These are phyloP conservation scores for Kockiozyma suomiensis DNA, from an alignment of 805 yeast genomes.

Conservation along the genomic window DNA sequence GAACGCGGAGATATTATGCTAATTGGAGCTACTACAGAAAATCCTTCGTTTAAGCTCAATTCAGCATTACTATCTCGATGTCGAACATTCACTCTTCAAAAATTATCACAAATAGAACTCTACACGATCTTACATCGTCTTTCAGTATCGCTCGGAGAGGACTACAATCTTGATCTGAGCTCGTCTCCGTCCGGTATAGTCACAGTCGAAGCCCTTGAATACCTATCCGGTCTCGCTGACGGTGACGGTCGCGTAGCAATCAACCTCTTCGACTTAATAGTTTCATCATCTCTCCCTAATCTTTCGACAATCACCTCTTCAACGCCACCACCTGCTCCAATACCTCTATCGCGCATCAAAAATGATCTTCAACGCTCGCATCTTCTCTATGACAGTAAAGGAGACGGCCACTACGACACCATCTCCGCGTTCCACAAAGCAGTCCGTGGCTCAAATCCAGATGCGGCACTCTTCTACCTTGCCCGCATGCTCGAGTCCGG, in stretches of 20 bases:
- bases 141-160: conserved; percentile 10
- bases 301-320: conserved; percentile 34
- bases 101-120: conserved; percentile 55
- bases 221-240: conserved; percentile 70
- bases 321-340: conserved; percentile 35
- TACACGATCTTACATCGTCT: conserved; percentile 56
- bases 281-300: conserved; percentile 34
- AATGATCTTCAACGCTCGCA: conserved; percentile 42
- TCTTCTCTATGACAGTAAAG: conserved; percentile 76
- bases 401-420: conserved; percentile 92
- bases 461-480: conserved; percentile 86
- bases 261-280: conserved; percentile 67
- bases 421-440: conserved; percentile 95
- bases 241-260: conserved; percentile 90
- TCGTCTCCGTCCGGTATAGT: conserved; percentile 38
- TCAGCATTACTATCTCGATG: conserved; percentile 84
- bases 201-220: conserved; percentile 59
- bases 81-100: conserved; percentile 69
- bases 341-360: conserved; percentile 4
- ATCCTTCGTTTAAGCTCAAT: conserved; percentile 80
- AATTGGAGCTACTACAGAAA: conserved; percentile 97
- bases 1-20: conserved; percentile 81
- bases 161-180: not conserved
- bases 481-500: conserved; percentile 91
- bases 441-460: conserved; percentile 83